These are phyloP conservation scores for Pseudogymnoascus destructans DNA, from an alignment of 2,329 filamentous ascomycete species.

Conservation along the genomic window DNA sequence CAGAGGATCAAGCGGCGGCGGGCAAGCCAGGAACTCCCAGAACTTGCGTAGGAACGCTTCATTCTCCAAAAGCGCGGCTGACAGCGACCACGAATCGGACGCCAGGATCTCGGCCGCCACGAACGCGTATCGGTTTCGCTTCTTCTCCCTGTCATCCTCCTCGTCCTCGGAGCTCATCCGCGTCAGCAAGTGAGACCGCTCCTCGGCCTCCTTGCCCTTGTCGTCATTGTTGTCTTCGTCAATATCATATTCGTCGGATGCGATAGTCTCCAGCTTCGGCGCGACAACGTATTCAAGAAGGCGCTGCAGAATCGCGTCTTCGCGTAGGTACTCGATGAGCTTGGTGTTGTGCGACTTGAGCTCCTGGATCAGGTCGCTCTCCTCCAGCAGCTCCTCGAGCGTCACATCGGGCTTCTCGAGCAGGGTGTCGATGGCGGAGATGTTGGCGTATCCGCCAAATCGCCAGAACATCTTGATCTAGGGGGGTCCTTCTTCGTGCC, in stretches of 20 bases:
- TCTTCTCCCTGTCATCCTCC: constrained; percentile 73
- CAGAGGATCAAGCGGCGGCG: constrained; percentile 78
- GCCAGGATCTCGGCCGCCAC: constrained; percentile 87
- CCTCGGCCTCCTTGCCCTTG: constrained; percentile 29
- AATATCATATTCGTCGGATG: constrained; percentile 38
- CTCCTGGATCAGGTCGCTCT: constrained; percentile 92
- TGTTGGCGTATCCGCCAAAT: constrained; percentile 96
- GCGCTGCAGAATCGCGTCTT: constrained; percentile 70
- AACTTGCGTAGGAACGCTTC: constrained; percentile 66
- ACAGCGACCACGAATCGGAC: constrained; percentile 93
- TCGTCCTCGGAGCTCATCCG: constrained; percentile 36
- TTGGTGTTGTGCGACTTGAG: constrained; percentile 97
- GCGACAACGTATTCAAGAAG: constrained; percentile 87
- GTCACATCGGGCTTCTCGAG: constrained; percentile 92
- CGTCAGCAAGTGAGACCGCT: constrained; percentile 38
- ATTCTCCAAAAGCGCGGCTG: constrained; percentile 82
- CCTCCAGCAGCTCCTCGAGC: constrained; percentile 89
- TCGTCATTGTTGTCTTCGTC: constrained; percentile 37
- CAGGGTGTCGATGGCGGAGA: constrained; percentile 90
- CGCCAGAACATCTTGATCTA: constrained; percentile 89
- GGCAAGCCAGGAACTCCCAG: constrained; percentile 76
- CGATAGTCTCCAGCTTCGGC: constrained; percentile 50
- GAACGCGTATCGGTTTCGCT: constrained; percentile 85
- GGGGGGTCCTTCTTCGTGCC: constrained; percentile 23
- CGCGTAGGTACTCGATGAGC: constrained; percentile 87